Conservation (phyloP, 108 stramenopile species). For the Skeletonema grethae region DNA sequence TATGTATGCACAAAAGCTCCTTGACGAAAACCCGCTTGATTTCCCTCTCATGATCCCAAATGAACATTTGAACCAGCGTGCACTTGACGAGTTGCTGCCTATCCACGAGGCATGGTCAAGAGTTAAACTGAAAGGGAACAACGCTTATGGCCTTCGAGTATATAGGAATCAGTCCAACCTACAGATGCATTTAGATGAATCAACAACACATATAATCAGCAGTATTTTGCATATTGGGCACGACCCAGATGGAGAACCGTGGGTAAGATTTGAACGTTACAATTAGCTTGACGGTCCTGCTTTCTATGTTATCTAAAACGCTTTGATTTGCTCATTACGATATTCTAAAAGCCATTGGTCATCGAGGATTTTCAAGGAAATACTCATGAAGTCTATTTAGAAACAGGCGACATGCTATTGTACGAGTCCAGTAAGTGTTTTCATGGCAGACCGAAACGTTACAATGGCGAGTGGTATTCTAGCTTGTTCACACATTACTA, state of each 20-base stretch:
- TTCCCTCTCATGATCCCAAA: conserved; percentile 18
- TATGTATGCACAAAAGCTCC: no score
- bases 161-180: conserved; percentile 57
- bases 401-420: conserved; percentile 74
- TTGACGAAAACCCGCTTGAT: conserved; percentile 12
- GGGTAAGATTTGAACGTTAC: conserved; percentile 13
- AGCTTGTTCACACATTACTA: conserved; percentile 80
- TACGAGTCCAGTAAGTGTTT: conserved; percentile 86
- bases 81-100: conserved; percentile 22
- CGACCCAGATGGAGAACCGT: conserved; percentile 44
- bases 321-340: conserved; percentile 3
- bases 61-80: conserved; percentile 10
- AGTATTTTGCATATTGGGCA: conserved; percentile 62
- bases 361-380: conserved; percentile 69
- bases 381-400: conserved; percentile 34
- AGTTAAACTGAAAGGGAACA: conserved; percentile 34
- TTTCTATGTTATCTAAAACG: background rate
- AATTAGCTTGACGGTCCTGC: background rate
- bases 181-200: conserved; percentile 66
- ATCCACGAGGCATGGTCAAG: conserved; percentile 53
- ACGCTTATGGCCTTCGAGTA: conserved; percentile 56
- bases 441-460: conserved; percentile 75
- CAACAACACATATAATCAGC: conserved; percentile 53
- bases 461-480: conserved; percentile 76
- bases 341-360: conserved; percentile 22